phyloP scores from a whole-genome alignment of 1,284 basidiomycete genomes.

The Salmacisia buchloeana region DNA sequence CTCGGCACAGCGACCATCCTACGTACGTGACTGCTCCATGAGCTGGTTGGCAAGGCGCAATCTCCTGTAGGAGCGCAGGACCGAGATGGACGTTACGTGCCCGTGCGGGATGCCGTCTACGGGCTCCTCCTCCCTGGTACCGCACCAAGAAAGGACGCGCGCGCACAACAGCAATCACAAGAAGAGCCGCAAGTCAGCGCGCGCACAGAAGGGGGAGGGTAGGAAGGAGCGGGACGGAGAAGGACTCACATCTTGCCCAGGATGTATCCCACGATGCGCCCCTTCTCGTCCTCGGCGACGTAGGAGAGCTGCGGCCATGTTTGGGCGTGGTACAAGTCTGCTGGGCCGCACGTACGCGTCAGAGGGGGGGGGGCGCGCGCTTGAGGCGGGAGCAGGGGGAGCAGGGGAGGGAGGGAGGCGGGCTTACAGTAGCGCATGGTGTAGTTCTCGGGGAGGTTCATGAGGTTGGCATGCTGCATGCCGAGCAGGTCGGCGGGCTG shows the following conservation, averaged over 20 bases:
- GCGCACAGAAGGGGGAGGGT: neutral
- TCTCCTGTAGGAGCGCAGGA: slow-evolving; percentile 44
- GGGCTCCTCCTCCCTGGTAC: slow-evolving; percentile 48
- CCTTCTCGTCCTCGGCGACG: slow-evolving; percentile 83
- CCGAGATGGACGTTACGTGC: slow-evolving; percentile 49
- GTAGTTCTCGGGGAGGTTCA: slow-evolving; percentile 50
- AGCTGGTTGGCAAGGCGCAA: slow-evolving; percentile 48
- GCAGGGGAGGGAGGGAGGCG: neutral
- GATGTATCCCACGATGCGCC: slow-evolving; percentile 88
- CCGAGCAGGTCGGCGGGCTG: slow-evolving; percentile 45
- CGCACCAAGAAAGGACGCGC: too few relatives aligned
- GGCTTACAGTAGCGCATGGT: slow-evolving; percentile 45
- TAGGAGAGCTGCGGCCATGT: slow-evolving; percentile 92
- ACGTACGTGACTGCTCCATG: slow-evolving; percentile 49
- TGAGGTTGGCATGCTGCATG: slow-evolving; percentile 49
- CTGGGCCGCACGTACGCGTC: neutral
- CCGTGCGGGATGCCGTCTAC: slow-evolving; percentile 48
- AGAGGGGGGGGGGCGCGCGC: neutral
- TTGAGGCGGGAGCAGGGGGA: neutral
- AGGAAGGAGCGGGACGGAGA: neutral
- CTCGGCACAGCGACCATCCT: neutral
- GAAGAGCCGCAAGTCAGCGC: neutral
- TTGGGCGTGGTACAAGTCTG: slow-evolving; percentile 80
- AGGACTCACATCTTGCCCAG: slow-evolving; percentile 71
- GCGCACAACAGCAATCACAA: too few relatives aligned